Evolutionary conservation across 164 flowering plant genomes (phyloP).

Genomic region (Annona squamosa): DNA sequence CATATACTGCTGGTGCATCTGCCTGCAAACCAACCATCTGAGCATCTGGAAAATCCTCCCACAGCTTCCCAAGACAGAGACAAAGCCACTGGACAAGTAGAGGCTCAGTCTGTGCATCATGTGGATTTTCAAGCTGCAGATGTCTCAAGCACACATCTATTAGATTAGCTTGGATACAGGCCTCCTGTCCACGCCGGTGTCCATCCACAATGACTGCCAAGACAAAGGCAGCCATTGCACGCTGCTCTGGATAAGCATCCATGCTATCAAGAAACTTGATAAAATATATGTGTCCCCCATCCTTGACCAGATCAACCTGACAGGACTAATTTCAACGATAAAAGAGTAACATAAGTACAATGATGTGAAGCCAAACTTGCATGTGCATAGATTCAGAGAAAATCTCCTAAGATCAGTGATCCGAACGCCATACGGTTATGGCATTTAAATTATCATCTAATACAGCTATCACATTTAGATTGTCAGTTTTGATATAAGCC

Average conservation of each 20-base stretch:
- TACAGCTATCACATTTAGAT: too few species aligned
- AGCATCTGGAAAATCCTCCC: constrained; percentile 90
- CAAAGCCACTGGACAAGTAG: constrained; percentile 94
- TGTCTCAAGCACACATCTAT: constrained; percentile 78
- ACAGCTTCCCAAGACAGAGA: constrained; percentile 87
- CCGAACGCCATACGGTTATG: background rate
- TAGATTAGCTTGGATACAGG: constrained; percentile 71
- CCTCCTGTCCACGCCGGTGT: constrained; percentile 85
- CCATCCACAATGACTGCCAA: constrained; percentile 94
- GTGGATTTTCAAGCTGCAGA: constrained; percentile 53
- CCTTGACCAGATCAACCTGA: constrained; percentile 98
- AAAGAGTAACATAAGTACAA: background rate
- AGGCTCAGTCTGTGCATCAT: constrained; percentile 71
- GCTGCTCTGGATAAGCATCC: constrained; percentile 94
- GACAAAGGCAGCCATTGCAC: constrained; percentile 99
- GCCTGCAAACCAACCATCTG: constrained; percentile 67
- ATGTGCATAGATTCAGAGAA: background rate
- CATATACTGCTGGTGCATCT: constrained; percentile 58
- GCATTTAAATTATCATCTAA: too few species aligned
- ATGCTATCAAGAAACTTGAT: constrained; percentile 85
- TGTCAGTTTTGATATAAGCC: too few species aligned
- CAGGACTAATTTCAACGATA: constrained; percentile 59
- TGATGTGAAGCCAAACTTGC: background rate
- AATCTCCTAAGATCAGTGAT: background rate
- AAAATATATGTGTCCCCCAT: constrained; percentile 90